A percentile compares a stretch with the other conserved stretches of the same genome.
phyloP scores from a whole-genome alignment of 2,329 filamentous ascomycete genomes.

The Ophiostoma montium region DNA sequence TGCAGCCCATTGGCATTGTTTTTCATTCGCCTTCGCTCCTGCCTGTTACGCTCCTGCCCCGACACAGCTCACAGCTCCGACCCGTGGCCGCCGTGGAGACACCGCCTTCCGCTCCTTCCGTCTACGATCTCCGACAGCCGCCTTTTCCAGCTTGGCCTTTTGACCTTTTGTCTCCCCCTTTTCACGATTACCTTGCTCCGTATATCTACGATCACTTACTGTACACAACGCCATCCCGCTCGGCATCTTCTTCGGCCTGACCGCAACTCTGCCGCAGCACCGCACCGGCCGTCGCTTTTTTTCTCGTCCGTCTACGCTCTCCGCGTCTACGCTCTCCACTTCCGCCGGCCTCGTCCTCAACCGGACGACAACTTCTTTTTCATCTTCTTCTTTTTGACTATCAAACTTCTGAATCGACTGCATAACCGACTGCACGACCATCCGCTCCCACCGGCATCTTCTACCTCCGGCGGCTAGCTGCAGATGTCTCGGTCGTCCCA shows the following conservation, averaged over 20 bases:
- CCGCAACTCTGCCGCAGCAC: too few species aligned
- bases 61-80: slow-evolving; percentile 1
- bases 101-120: slow-evolving; percentile 7
- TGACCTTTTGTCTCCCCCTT: too few species aligned
- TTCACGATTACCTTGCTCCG: not conserved
- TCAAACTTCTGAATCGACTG: too few species aligned
- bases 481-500: slow-evolving; percentile 13
- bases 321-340: too few species aligned
- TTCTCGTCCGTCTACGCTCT: too few species aligned
- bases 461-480: not conserved
- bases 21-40: not conserved
- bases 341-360: too few species aligned
- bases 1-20: too few species aligned
- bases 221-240: not conserved
- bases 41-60: not conserved
- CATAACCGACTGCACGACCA: too few species aligned
- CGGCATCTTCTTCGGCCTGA: not conserved
- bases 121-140: slow-evolving; percentile 2
- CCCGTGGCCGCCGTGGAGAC: not conserved
- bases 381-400: too few species aligned
- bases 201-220: not conserved
- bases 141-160: too few species aligned
- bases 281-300: too few species aligned
- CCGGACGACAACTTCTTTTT: too few species aligned
- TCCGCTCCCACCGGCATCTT: not conserved